These are phyloP conservation scores for Haematococcus sp. DNA, from an alignment of 139 green algal genomes.

Conservation along the genomic window DNA sequence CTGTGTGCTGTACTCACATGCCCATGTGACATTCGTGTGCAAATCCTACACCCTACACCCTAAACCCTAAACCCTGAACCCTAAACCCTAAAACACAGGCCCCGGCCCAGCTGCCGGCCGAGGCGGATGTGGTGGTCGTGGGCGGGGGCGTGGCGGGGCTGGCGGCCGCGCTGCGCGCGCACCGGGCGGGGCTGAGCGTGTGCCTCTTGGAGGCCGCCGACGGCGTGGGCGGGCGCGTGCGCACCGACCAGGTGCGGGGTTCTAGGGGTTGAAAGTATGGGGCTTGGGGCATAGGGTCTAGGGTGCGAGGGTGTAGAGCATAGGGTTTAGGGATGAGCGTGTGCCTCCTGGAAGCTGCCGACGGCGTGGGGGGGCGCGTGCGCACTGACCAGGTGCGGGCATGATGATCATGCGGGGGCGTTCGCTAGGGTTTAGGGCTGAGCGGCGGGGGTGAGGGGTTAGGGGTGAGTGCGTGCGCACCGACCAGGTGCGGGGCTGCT, in stretches of 20 bases:
- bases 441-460: no score
- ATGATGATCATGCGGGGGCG: no score
- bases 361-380: slow-evolving; percentile 89
- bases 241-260: slow-evolving; percentile 55
- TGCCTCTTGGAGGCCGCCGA: slow-evolving; percentile 84
- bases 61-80: background rate
- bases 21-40: no score
- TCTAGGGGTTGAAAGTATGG: no score
- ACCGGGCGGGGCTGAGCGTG: slow-evolving; percentile 34
- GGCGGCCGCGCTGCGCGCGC: slow-evolving; percentile 36
- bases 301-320: no score
- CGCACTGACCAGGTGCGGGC: slow-evolving; percentile 56
- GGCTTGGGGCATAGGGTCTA: no score
- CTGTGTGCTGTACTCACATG: no score
- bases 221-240: slow-evolving; percentile 86
- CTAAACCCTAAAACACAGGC: no score
- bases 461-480: no score
- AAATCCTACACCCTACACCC: no score
- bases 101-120: slow-evolving; percentile 8
- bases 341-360: slow-evolving; percentile 80
- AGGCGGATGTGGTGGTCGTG: slow-evolving; percentile 48
- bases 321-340: slow-evolving; percentile 43
- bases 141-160: slow-evolving; percentile 53
- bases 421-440: no score
- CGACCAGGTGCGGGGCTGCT: no score